These are phyloP conservation scores for Phytophthora tubulina DNA, from an alignment of 352 stramenopile genomes.

Conservation along the genomic window DNA sequence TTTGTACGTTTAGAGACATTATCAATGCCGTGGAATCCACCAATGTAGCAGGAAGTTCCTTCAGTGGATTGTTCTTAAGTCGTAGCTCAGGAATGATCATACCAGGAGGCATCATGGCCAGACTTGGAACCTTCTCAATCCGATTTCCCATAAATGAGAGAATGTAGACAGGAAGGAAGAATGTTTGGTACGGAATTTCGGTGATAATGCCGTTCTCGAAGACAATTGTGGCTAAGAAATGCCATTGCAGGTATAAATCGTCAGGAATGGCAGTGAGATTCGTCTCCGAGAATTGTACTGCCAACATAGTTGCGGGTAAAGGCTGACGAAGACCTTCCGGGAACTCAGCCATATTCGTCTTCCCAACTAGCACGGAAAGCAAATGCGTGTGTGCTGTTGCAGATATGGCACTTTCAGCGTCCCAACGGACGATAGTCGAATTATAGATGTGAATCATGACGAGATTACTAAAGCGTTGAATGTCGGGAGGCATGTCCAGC, in stretches of 20 bases:
- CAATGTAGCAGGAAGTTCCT: slow-evolving; percentile 21
- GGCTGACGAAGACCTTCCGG: slow-evolving; percentile 22
- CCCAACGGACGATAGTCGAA: slow-evolving; percentile 30
- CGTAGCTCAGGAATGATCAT: slow-evolving; percentile 32
- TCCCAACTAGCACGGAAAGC: slow-evolving; percentile 19
- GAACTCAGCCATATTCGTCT: slow-evolving; percentile 21
- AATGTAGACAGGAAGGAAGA: slow-evolving; percentile 18
- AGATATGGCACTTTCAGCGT: slow-evolving; percentile 22
- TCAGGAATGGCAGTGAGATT: slow-evolving; percentile 23
- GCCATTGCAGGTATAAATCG: slow-evolving; percentile 21
- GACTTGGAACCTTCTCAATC: slow-evolving; percentile 20
- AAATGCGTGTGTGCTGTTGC: slow-evolving; percentile 17
- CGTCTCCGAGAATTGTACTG: slow-evolving; percentile 31
- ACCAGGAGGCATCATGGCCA: slow-evolving; percentile 32
- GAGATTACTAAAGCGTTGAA: slow-evolving; percentile 16
- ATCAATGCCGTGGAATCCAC: slow-evolving; percentile 20
- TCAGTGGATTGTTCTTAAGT: slow-evolving; percentile 27
- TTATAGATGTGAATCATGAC: slow-evolving; percentile 32
- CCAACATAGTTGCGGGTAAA: slow-evolving; percentile 16
- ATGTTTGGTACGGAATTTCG: slow-evolving; percentile 33
- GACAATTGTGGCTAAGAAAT: slow-evolving; percentile 7
- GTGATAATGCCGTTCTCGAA: slow-evolving; percentile 31
- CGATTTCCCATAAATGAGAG: slow-evolving; percentile 26
- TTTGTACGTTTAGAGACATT: slow-evolving; percentile 33
- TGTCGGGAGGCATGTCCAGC: slow-evolving; percentile 15